Evolutionary conservation across 169 alveolate genomes (phyloP).

Genomic region (Eimeria acervulina): DNA sequence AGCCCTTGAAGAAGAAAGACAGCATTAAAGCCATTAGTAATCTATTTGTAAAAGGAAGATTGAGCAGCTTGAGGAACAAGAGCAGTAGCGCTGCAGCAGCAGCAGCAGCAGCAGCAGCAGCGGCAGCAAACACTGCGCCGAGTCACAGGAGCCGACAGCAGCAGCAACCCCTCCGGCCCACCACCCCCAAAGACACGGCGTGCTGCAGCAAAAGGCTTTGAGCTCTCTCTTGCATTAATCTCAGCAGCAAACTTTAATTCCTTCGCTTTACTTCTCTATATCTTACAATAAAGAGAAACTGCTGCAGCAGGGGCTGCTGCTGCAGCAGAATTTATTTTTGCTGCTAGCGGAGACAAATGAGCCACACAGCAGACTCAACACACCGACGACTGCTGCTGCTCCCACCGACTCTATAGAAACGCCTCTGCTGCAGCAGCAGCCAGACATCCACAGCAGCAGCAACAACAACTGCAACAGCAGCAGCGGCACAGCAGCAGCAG

Average conservation of each 20-base stretch:
- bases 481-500: conserved; percentile 61
- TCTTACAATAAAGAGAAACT: no score
- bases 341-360: conserved; percentile 26
- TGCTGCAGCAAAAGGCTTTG: neutral
- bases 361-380: neutral
- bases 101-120: neutral
- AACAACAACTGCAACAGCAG: neutral
- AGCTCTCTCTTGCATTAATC: neutral
- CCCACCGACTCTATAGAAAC: neutral
- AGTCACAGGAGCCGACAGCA: conserved; percentile 61
- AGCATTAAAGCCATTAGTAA: neutral
- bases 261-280: neutral
- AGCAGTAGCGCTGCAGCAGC: neutral
- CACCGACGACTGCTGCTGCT: conserved; percentile 17
- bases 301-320: neutral
- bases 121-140: conserved; percentile 12
- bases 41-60: neutral
- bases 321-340: no score
- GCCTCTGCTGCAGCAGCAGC: neutral
- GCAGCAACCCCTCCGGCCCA: conserved; percentile 23
- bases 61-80: neutral
- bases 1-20: neutral
- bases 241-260: neutral
- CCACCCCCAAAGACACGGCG: conserved; percentile 10
- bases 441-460: neutral